Base-by-base conservation (phyloP, 129 eudicot species). In the Tanacetum coccineum region DNA sequence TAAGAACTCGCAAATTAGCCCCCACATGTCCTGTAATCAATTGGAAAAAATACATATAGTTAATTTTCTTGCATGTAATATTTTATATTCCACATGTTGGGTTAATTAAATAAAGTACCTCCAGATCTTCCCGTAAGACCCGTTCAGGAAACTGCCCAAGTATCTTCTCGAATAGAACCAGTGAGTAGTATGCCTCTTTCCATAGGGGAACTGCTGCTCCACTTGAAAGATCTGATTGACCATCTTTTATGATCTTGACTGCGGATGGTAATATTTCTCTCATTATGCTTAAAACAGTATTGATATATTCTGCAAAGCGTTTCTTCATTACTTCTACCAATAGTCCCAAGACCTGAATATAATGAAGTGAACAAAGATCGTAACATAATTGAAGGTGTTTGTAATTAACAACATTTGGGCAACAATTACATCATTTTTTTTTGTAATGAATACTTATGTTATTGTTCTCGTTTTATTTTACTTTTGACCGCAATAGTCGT, bases 131-230 rank as follows among this genome's bases (percentile, higher is more conserved):
- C 14, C 36, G 68, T 13, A 78, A 74, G 73, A 76, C 73, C 52
- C 81, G 36, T 9, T 75, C 71, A 14, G 78, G 95, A 68, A 83
- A 83, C 21, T 88, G 83, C 14, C 25, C 13, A 7, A 88, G 76
- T 58, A 92, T 78, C 82, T 92, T 92, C 80, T 88, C 89, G 52
- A 92, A 79, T 77, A 92, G 42, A 74, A 88, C 85, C 7, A 92
- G 30, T 8, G 98, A 85, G 77, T 92, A 86, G 64, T 92, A 92
- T 39, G 91, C 84, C 73, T 88, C 98, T 73, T 88, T 92, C 98
- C 98, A 92, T 21, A 75, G 71, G 20, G 96, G 87, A 64, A 77
- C 57, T 0, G 79, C 66, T 36, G 70, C 64, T 68, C 79, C 87
- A 73, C 67, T 68, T 40, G 86, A 81, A 65, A 68, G 61, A 74